Evolutionary conservation across 192 early-diverging fungal species (phyloP).

Genomic region (Geranomyces variabilis): DNA sequence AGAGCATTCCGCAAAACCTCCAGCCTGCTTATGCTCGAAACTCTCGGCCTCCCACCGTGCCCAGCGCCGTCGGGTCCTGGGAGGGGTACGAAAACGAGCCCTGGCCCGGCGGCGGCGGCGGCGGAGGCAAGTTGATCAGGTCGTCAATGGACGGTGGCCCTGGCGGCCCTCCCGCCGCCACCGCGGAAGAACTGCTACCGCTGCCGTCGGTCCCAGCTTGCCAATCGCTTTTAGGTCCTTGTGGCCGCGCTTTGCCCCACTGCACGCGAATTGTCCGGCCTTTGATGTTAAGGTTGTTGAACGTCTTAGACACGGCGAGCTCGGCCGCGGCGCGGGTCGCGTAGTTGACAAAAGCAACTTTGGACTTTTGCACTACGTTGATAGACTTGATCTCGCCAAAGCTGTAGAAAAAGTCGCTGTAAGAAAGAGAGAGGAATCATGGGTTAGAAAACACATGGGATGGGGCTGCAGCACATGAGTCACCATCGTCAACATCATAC

Average conservation of each 20-base stretch:
- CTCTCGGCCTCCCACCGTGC: conserved; percentile 27
- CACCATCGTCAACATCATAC: conserved; percentile 32
- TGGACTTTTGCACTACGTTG: conserved; percentile 74
- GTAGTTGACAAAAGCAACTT: conserved; percentile 93
- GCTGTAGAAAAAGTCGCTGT: conserved; percentile 59
- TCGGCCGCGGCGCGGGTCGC: conserved; percentile 80
- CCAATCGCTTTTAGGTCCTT: conserved; percentile 32
- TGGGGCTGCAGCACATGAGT: background rate
- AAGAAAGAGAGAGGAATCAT: background rate
- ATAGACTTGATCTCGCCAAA: conserved; percentile 92
- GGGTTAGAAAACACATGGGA: background rate
- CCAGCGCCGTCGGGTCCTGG: conserved; percentile 36
- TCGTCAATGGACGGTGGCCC: conserved; percentile 25
- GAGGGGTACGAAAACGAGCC: conserved; percentile 33
- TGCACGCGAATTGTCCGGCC: conserved; percentile 72
- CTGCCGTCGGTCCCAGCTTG: background rate
- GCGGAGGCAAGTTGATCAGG: conserved; percentile 24
- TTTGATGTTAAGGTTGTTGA: conserved; percentile 73
- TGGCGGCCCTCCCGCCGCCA: background rate
- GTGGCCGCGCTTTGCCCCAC: conserved; percentile 69
- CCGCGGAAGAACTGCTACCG: background rate
- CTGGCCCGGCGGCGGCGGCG: conserved; percentile 42
- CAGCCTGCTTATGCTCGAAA: conserved; percentile 35
- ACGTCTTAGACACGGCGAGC: conserved; percentile 69
- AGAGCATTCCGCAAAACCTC: too few relatives aligned